Evolutionary conservation across 2,329 filamentous ascomycete genomes (phyloP), one percentile per base, ranked within the genome.

Genomic region (Xylariaceae sp.): DNA sequence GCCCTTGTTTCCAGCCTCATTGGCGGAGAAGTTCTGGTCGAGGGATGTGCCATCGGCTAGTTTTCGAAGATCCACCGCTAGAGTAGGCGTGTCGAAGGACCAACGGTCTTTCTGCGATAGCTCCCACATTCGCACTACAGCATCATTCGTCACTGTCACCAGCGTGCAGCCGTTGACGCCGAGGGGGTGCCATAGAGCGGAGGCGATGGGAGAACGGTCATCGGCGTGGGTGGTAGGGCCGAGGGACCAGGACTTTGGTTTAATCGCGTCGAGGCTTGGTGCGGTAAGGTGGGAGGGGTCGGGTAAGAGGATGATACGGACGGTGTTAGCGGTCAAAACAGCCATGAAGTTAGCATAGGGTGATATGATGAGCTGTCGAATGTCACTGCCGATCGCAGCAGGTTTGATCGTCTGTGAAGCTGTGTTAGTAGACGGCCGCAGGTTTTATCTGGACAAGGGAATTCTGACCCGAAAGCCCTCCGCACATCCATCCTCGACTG

Each of bases 151-250:
- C 42, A 96, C 81, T 0, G 94, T 97, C 26, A 97, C 87, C 34
- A 99, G 74, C 52, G 89, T 91, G 27, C 84, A 85, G 34, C 88
- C 88, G 58, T 87, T 83, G 8, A 92, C 85, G 1, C 91, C 91
- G 0, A 97, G 76, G 1, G 94, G 94, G 72, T 99, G 94, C 92
- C 94, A 99, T 55, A 96, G 65, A 3, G 86, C 88, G 1, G 90
- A 89, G 27, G 86, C 85, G 54, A 99, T 79, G 1, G 89, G 83
- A 6, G 90, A 83, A 61, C 91, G 86, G 46, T 92, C 89, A 48
- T 91, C 86, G 47, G 96, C 90, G 71, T 97, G 92, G 3, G 88
- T 91, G 2, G 90, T 95, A 32, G 91, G 91, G 1, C 92, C 92
- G n/a, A 97, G 78, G 26, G 92, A 92, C 73, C 89, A 95, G 51